Evolutionary conservation across 805 yeast genomes (phyloP).

Genomic region (Sugiyamaella smithiae): DNA sequence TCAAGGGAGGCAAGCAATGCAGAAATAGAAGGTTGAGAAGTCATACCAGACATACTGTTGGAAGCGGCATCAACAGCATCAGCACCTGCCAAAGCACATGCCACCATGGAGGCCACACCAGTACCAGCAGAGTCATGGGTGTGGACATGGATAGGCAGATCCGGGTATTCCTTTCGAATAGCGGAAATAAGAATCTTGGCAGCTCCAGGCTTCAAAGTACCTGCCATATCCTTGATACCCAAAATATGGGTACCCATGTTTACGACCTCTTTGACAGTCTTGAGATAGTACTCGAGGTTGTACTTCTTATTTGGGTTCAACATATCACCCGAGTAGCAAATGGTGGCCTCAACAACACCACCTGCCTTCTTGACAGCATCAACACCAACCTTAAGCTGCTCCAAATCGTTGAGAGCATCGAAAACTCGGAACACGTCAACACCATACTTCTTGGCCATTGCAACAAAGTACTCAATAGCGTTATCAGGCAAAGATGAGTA

Average conservation of each 20-base stretch:
- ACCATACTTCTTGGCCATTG: constrained; percentile 92
- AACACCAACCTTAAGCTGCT: constrained; percentile 95
- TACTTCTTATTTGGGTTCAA: constrained; percentile 92
- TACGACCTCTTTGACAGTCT: constrained; percentile 78
- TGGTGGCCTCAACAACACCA: constrained; percentile 97
- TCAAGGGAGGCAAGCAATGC: constrained; percentile 91
- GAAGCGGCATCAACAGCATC: constrained; percentile 97
- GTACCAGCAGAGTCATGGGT: constrained; percentile 99
- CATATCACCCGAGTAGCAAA: constrained; percentile 99
- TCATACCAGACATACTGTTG: constrained; percentile 96
- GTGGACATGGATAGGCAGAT: constrained; percentile 96
- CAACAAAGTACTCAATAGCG: constrained; percentile 95
- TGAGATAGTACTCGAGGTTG: constrained; percentile 84
- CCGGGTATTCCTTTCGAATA: constrained; percentile 83
- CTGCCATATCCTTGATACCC: constrained; percentile 99
- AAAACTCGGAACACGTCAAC: constrained; percentile 97
- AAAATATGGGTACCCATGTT: constrained; percentile 93
- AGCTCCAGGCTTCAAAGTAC: constrained; percentile 94
- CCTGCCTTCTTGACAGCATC: constrained; percentile 98
- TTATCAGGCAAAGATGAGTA: constrained; percentile 97
- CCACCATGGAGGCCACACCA: constrained; percentile 95
- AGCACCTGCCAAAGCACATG: constrained; percentile 93
- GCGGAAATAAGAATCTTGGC: constrained; percentile 77
- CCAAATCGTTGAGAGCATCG: constrained; percentile 95
- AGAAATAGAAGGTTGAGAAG: constrained; percentile 95